These are phyloP conservation scores for Pseudogymnoascus verrucosus DNA, from an alignment of 2,329 filamentous ascomycete species.

Conservation along the genomic window DNA sequence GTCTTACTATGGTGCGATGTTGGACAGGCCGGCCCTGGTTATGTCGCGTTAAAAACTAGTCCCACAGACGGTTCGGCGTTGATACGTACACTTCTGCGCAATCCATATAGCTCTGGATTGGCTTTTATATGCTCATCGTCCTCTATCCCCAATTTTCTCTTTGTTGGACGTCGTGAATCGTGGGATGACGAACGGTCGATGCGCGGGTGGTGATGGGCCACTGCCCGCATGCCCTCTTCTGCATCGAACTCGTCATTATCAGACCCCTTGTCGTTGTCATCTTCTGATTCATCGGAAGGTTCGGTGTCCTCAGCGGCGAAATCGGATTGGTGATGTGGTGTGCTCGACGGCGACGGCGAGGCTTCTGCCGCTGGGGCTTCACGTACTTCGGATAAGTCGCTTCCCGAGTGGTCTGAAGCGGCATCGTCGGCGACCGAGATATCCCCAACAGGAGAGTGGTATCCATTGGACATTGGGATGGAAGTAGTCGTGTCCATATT, in stretches of 20 bases:
- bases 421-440: constrained; percentile 32
- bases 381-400: constrained; percentile 66
- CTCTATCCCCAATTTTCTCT: constrained; percentile 62
- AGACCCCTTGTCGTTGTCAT: constrained; percentile 43
- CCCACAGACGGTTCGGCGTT: constrained; percentile 26
- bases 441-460: constrained; percentile 47
- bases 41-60: constrained; percentile 4
- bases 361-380: constrained; percentile 46
- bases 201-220: constrained; percentile 29
- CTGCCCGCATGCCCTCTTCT: constrained; percentile 51
- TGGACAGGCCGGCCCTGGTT: constrained; percentile 47
- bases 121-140: constrained; percentile 81
- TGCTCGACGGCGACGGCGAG: constrained; percentile 36
- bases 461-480: constrained; percentile 60
- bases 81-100: constrained; percentile 76
- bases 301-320: constrained; percentile 25
- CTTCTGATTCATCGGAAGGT: constrained; percentile 24
- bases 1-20: constrained; percentile 44
- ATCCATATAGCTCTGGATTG: constrained; percentile 90
- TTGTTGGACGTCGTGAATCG: constrained; percentile 59
- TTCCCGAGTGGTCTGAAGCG: constrained; percentile 54
- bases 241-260: constrained; percentile 72
- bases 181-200: constrained; percentile 58
- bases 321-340: constrained; percentile 31
- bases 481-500: constrained; percentile 55